phyloP scores from a whole-genome alignment of 371 early-diverging fungal genomes.

The Lichtheimia ramosa region DNA sequence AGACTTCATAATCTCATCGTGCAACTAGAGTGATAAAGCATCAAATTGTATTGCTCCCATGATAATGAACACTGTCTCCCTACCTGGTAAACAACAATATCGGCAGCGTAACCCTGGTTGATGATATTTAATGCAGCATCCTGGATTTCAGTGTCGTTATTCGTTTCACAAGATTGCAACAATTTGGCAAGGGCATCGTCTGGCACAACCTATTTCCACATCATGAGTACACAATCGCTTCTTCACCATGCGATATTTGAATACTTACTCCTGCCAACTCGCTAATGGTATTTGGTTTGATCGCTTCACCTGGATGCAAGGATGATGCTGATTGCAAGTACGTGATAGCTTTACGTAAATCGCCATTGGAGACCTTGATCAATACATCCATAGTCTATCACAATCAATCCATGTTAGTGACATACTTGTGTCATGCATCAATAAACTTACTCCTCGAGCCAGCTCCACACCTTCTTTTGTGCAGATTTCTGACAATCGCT shows the following conservation, averaged over 20 bases:
- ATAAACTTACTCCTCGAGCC: constrained; percentile 35
- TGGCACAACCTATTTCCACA: constrained; percentile 55
- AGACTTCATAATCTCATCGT: constrained; percentile 61
- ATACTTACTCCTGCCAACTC: constrained; percentile 82
- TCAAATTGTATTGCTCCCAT: not conserved
- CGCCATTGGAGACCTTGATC: constrained; percentile 82
- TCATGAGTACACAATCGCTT: not conserved
- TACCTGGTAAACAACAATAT: constrained; percentile 71
- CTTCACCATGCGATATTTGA: not conserved
- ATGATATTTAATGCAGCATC: constrained; percentile 53
- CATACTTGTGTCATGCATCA: not conserved
- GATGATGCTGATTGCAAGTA: constrained; percentile 85
- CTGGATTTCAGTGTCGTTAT: constrained; percentile 44
- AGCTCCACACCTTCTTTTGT: constrained; percentile 64
- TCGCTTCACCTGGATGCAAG: constrained; percentile 47
- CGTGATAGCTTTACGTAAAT: constrained; percentile 92
- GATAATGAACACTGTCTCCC: not conserved
- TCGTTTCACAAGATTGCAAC: constrained; percentile 48
- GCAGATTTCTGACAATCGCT: constrained; percentile 68
- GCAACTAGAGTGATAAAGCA: constrained; percentile 32
- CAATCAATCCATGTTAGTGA: not conserved
- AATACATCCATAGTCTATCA: constrained; percentile 75
- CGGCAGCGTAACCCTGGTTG: constrained; percentile 75
- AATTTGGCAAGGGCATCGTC: constrained; percentile 56
- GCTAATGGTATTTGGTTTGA: constrained; percentile 60